Base-by-base conservation (phyloP, 371 early-diverging fungal genomes). In the Lichtheimia ramosa region DNA sequence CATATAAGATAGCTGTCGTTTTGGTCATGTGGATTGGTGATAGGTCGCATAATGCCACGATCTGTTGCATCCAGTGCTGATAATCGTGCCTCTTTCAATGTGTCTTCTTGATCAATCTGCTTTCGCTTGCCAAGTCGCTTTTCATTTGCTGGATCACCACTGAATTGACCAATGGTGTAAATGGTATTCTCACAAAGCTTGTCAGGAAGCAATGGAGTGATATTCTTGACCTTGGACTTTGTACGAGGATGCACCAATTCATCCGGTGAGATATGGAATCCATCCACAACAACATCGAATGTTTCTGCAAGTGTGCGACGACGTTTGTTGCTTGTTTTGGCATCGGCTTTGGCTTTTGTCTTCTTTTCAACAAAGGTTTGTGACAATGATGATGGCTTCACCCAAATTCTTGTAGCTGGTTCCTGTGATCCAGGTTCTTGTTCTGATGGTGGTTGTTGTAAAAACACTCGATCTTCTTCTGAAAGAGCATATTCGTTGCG, bases 181-280 rank as follows among this genome's bases (percentile, higher is more conserved):
- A 73, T 71, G 54, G 87, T 86, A 43, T 87, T 75, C 87, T 88
- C 87, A 48, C 83, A 69, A 12, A 63, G 68, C 40, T 82, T 83
- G 61, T 94, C 90, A 8, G 96, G 96, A 43, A 90, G 78, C 28
- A 96, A 57, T 12, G 93, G 93, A 10, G 84, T 70, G 16, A 90
- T 77, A 53, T 90, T 91, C 39, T 88, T 86, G n/a, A 90, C 92
- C 24, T 67, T 82, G 39, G 90, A 59, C 48, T 84, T 82, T 42
- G 89, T 88, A 20, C 85, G 84, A 0, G 95, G 95, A 62, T 96
- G 96, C 54, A 67, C 73, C 43, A 93, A 59, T 16, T 65, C 60
- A 28, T 81, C 76, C 10, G 82, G 82, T 43, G 61, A 74, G 34
- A 34, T 34, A 1, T 80, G 75, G 70, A 96, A 93, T n/a, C 92